Percentiles rank a stretch among this genome's conserved stretches.
Evolutionary conservation across 2,329 filamentous ascomycete species (phyloP).

Genomic region (Colletotrichum agaves): DNA sequence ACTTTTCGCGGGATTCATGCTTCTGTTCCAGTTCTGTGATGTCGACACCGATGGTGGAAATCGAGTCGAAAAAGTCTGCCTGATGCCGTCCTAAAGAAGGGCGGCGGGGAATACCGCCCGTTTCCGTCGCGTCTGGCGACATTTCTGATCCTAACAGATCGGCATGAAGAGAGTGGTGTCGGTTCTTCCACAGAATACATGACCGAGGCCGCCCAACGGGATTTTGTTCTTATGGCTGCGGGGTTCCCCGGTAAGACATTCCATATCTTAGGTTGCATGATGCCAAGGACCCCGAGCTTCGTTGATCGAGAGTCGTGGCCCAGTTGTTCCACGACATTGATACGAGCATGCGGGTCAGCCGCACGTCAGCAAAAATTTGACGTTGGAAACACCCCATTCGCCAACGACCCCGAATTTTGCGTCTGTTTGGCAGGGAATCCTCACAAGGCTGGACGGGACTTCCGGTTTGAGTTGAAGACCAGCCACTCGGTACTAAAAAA

Average conservation of each 20-base stretch:
- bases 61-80: not conserved
- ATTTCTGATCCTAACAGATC: not conserved
- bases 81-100: not conserved
- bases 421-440: conserved; percentile 12
- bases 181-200: not conserved
- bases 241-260: conserved; percentile 6
- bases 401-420: too few relatives aligned
- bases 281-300: not conserved
- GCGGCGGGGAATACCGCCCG: not conserved
- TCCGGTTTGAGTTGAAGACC: too few relatives aligned
- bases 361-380: conserved; percentile 1
- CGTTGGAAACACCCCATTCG: not conserved
- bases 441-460: too few relatives aligned
- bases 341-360: conserved; percentile 18
- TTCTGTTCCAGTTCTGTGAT: not conserved
- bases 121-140: not conserved
- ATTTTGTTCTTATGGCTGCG: conserved; percentile 1
- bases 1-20: not conserved
- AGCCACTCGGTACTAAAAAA: too few relatives aligned
- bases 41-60: not conserved
- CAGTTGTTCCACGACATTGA: conserved; percentile 10
- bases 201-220: not conserved
- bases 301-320: not conserved
- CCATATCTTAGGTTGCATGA: not conserved
- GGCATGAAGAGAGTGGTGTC: not conserved